Evolutionary conservation across 179 eudicot species (phyloP).

Genomic region (Spergularia azorica): DNA sequence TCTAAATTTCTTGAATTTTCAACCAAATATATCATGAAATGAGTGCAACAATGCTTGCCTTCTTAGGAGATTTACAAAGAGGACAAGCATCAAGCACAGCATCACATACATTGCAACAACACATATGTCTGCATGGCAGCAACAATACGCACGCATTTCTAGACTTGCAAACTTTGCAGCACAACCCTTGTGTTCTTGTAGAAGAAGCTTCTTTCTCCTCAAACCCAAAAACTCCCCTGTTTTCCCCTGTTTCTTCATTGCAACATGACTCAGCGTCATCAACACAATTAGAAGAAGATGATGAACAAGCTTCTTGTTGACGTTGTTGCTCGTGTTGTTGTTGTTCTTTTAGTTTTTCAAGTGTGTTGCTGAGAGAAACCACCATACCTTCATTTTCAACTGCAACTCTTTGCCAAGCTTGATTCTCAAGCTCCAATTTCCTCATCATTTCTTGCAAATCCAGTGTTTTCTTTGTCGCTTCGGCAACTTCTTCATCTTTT

Average conservation of each 20-base stretch:
- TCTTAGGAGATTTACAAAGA: slow-evolving; percentile 61
- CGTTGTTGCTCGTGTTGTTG: slow-evolving; percentile 42
- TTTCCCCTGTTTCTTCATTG: background rate
- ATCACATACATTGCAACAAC: slow-evolving; percentile 69
- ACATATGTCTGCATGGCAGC: slow-evolving; percentile 79
- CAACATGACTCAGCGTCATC: slow-evolving; percentile 76
- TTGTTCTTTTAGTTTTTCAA: slow-evolving; percentile 51
- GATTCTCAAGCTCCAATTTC: slow-evolving; percentile 56
- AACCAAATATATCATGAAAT: slow-evolving; percentile 26
- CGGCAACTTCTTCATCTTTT: slow-evolving; percentile 65
- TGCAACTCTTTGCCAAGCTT: slow-evolving; percentile 67
- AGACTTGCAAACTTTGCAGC: slow-evolving; percentile 54
- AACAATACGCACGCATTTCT: slow-evolving; percentile 54
- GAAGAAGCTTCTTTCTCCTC: slow-evolving; percentile 18
- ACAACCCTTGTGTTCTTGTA: slow-evolving; percentile 21
- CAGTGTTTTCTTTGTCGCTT: slow-evolving; percentile 40
- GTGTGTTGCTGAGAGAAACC: slow-evolving; percentile 38
- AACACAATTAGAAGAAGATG: slow-evolving; percentile 27
- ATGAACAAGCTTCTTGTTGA: slow-evolving; percentile 30
- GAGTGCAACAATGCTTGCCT: slow-evolving; percentile 60
- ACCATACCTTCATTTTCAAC: slow-evolving; percentile 61
- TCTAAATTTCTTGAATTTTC: background rate
- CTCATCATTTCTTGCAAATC: slow-evolving; percentile 56
- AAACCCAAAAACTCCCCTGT: background rate
- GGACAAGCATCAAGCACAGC: slow-evolving; percentile 64